Percentiles rank a stretch among this genome's conserved stretches.
Evolutionary conservation across 768 basidiomycete genomes (phyloP).

Genomic region (Phlebiopsis gigantea): DNA sequence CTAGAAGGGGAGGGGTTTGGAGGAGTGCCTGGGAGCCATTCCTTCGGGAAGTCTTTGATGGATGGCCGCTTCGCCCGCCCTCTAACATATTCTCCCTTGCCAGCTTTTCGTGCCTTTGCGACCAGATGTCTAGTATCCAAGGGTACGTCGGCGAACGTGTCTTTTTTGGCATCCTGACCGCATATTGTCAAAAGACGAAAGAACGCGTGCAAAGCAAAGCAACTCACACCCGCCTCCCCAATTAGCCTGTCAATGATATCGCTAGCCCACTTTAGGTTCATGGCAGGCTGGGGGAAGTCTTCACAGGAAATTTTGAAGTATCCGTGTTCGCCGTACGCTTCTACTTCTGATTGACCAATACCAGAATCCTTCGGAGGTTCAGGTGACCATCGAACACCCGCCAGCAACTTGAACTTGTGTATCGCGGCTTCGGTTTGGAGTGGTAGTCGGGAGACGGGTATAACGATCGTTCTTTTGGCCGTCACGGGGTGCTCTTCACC

Average conservation of each 20-base stretch:
- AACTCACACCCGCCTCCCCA: conserved; percentile 78
- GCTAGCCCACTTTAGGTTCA: conserved; percentile 95
- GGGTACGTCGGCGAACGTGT: conserved; percentile 60
- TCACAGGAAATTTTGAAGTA: conserved; percentile 91
- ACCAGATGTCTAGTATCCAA: conserved; percentile 79
- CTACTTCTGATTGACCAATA: conserved; percentile 33
- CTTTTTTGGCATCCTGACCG: conserved; percentile 33
- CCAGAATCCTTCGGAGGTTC: conserved; percentile 70
- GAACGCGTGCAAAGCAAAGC: not conserved
- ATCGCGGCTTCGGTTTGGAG: conserved; percentile 56
- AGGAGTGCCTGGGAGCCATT: conserved; percentile 61
- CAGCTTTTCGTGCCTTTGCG: conserved; percentile 66
- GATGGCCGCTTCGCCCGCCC: conserved; percentile 54
- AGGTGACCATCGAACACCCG: conserved; percentile 83
- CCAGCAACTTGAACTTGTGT: conserved; percentile 84
- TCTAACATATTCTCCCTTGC: conserved; percentile 60
- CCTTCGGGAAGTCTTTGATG: conserved; percentile 75
- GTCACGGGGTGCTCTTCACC: conserved; percentile 72
- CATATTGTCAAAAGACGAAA: conserved; percentile 7
- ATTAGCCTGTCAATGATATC: conserved; percentile 79
- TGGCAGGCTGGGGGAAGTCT: conserved; percentile 70
- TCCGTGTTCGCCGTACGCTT: conserved; percentile 50
- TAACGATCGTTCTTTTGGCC: conserved; percentile 68
- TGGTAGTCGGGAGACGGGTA: conserved; percentile 69
- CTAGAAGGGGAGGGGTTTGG: conserved; percentile 7